Evolutionary conservation across 257 asterid genomes (phyloP).

Genomic region (Ophiorrhiza pumila): DNA sequence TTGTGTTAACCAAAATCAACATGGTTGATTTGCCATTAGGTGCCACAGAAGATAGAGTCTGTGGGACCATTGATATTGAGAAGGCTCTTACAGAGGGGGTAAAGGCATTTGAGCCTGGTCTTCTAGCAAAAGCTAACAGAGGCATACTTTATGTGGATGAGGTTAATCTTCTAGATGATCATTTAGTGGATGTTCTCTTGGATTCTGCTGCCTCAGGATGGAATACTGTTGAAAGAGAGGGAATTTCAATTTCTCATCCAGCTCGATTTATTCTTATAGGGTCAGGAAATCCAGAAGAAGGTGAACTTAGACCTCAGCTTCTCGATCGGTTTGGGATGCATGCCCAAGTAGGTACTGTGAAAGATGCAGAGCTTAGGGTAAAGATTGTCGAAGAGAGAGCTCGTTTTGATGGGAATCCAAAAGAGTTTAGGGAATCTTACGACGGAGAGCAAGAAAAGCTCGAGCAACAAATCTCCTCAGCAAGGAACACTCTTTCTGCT

Average conservation of each 20-base stretch:
- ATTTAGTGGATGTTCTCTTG: constrained; percentile 78
- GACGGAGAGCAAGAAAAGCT: constrained; percentile 76
- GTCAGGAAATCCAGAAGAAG: constrained; percentile 93
- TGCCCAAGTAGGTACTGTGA: constrained; percentile 85
- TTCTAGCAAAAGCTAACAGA: constrained; percentile 84
- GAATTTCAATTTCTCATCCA: constrained; percentile 92
- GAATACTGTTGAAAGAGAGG: constrained; percentile 94
- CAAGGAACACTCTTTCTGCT: constrained; percentile 51
- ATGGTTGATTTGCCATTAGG: constrained; percentile 97
- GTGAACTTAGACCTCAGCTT: constrained; percentile 94
- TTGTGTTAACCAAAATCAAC: constrained; percentile 57
- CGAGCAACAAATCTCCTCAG: constrained; percentile 62
- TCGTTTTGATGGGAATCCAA: constrained; percentile 72
- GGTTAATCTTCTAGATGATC: constrained; percentile 92
- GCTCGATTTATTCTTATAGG: constrained; percentile 90
- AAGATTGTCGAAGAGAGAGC: constrained; percentile 94
- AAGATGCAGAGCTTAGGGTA: constrained; percentile 92
- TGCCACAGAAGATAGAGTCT: constrained; percentile 90
- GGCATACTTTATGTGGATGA: constrained; percentile 90
- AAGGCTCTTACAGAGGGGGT: constrained; percentile 95
- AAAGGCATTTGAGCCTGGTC: constrained; percentile 95
- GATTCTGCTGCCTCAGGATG: constrained; percentile 96
- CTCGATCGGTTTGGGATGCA: constrained; percentile 98
- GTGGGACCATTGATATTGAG: constrained; percentile 92
- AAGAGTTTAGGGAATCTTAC: constrained; percentile 69